phyloP scores from a whole-genome alignment of 257 asterid genomes.

The Haberlea rhodopensis region DNA sequence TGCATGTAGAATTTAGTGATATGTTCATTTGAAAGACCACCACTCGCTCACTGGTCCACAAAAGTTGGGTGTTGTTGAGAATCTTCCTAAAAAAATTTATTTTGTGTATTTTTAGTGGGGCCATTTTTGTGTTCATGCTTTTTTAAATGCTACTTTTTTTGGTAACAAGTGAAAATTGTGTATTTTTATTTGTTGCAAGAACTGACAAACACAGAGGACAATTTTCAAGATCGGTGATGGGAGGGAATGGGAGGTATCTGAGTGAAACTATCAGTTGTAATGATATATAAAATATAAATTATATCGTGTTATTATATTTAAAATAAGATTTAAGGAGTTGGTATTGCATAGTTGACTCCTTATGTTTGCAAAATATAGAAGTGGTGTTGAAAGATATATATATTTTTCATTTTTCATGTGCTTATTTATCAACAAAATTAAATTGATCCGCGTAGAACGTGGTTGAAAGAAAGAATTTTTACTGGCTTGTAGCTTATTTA shows the following conservation, averaged over 20 bases:
- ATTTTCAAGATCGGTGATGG: constrained; percentile 26
- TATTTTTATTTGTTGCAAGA: constrained; percentile 21
- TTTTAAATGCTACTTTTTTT: too few relatives aligned
- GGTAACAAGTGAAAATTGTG: constrained; percentile 20
- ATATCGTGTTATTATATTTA: too few relatives aligned
- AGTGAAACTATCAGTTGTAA: background rate
- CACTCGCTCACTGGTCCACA: background rate
- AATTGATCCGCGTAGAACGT: background rate
- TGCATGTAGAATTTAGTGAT: constrained; percentile 1
- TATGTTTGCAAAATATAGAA: too few relatives aligned
- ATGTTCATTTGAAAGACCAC: constrained; percentile 16
- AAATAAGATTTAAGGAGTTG: background rate
- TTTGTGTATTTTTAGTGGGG: constrained; percentile 28
- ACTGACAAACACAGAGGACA: constrained; percentile 24
- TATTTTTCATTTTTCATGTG: too few relatives aligned
- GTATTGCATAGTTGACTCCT: constrained; percentile 1
- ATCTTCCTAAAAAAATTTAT: constrained; percentile 11
- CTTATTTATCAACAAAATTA: too few relatives aligned
- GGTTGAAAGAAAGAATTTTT: background rate
- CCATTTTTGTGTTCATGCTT: constrained; percentile 34
- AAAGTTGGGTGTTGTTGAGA: background rate
- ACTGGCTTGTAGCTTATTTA: constrained; percentile 6
- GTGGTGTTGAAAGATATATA: too few relatives aligned
- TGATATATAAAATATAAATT: too few relatives aligned
- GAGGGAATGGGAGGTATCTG: constrained; percentile 24